Conservation (phyloP, 2,329 filamentous ascomycete species). For the Sclerotinia sclerotiorum region DNA sequence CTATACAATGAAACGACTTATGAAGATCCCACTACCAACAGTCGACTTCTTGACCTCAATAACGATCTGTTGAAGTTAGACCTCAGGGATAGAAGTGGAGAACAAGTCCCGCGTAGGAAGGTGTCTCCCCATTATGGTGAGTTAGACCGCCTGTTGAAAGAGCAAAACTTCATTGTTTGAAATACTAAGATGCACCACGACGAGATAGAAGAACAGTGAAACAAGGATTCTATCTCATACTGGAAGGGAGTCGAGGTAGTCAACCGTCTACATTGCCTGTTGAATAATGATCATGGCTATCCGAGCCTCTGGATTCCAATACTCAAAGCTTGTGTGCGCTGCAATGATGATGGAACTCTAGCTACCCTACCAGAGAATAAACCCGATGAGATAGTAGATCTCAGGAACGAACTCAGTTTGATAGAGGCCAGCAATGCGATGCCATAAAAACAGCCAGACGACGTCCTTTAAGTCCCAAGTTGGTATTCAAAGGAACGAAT, state of each 20-base stretch:
- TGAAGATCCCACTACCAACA: neutral
- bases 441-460: too few species aligned
- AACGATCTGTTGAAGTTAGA: neutral
- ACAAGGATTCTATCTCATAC: neutral
- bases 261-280: neutral
- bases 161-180: too few species aligned
- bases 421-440: too few species aligned
- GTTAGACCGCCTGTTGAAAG: too few species aligned
- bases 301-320: neutral
- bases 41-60: neutral
- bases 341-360: neutral
- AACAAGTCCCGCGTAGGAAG: too few species aligned
- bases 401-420: too few species aligned
- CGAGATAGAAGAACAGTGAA: neutral
- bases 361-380: neutral
- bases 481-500: neutral
- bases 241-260: neutral
- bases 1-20: accelerated
- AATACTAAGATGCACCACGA: too few species aligned
- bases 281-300: neutral
- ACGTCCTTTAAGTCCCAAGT: neutral
- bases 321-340: accelerated
- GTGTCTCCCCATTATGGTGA: too few species aligned
- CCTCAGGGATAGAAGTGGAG: neutral
- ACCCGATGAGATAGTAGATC: too few species aligned